These are phyloP conservation scores for Pythium rishiriense DNA, from an alignment of 352 stramenopile genomes.

Conservation along the genomic window DNA sequence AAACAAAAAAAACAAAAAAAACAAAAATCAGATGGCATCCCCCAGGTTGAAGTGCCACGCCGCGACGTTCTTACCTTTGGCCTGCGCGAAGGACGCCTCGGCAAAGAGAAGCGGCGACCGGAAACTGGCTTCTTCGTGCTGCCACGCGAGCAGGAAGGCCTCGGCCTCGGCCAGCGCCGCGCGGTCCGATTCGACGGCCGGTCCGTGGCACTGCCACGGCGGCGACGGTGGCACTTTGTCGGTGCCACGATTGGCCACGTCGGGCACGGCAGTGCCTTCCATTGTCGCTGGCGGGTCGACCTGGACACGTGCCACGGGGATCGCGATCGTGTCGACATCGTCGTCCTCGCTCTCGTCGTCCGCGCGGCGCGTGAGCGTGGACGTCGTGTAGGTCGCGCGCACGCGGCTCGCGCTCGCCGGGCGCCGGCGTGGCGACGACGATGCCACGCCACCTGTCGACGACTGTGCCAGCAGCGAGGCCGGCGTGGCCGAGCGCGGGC, in stretches of 20 bases:
- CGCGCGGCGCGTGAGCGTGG: slow-evolving; percentile 2
- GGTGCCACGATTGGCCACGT: no score
- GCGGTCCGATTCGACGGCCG: slow-evolving; percentile 1
- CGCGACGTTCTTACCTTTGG: slow-evolving; percentile 43
- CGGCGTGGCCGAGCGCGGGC: background rate
- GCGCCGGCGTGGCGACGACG: slow-evolving; percentile 18
- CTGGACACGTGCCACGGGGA: slow-evolving; percentile 9
- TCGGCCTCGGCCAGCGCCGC: slow-evolving; percentile 29
- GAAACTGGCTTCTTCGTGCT: slow-evolving; percentile 46
- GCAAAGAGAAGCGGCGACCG: slow-evolving; percentile 63
- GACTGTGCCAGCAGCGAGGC: slow-evolving; percentile 17
- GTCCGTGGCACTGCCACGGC: background rate
- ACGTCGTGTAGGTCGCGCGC: slow-evolving; percentile 17
- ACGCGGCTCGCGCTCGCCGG: slow-evolving; percentile 43
- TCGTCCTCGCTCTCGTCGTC: slow-evolving; percentile 26
- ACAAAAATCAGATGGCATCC: no score
- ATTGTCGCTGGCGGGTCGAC: background rate
- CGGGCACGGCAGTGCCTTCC: background rate
- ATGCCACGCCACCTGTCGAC: slow-evolving; percentile 14
- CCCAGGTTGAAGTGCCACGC: no score
- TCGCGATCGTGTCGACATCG: slow-evolving; percentile 26
- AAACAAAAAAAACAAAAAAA: slow-evolving; percentile 1
- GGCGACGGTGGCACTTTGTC: no score
- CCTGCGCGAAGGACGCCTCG: slow-evolving; percentile 58
- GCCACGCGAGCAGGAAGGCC: slow-evolving; percentile 57